These are phyloP conservation scores for Diaporthe ampelina DNA, from an alignment of 2,329 filamentous ascomycete species.

Conservation along the genomic window DNA sequence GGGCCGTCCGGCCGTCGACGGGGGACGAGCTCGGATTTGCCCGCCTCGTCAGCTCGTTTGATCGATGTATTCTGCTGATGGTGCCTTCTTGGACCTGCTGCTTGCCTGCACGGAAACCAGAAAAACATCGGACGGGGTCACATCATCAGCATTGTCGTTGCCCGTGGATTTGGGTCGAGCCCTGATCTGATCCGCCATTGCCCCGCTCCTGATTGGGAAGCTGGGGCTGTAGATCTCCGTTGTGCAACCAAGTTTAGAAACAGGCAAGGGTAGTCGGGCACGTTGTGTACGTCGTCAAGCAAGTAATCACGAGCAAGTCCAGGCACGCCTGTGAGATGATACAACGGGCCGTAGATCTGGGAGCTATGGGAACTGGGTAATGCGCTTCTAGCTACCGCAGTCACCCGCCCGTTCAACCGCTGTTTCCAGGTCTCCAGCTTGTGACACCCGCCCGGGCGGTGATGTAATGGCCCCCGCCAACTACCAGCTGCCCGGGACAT, in stretches of 20 bases:
- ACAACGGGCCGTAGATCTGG: background rate
- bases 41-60: too few relatives aligned
- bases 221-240: background rate
- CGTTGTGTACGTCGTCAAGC: too few relatives aligned
- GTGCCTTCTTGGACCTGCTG: too few relatives aligned
- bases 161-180: background rate
- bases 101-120: too few relatives aligned
- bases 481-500: background rate
- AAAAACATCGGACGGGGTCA: background rate
- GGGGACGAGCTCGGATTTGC: too few relatives aligned
- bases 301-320: too few relatives aligned
- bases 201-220: background rate
- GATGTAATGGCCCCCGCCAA: slow-evolving; percentile 17
- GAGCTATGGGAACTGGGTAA: too few relatives aligned
- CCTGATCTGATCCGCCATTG: background rate
- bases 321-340: too few relatives aligned
- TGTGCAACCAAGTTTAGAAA: slow-evolving; percentile 12
- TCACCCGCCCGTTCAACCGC: too few relatives aligned
- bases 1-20: background rate
- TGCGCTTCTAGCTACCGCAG: too few relatives aligned
- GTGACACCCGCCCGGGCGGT: background rate
- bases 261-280: background rate
- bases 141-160: background rate
- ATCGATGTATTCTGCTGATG: too few relatives aligned
- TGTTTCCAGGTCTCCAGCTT: slow-evolving; percentile 7